Evolutionary conservation across 495 filamentous ascomycete genomes (phyloP).

Genomic region (Staphylotrichum tortipilum): DNA sequence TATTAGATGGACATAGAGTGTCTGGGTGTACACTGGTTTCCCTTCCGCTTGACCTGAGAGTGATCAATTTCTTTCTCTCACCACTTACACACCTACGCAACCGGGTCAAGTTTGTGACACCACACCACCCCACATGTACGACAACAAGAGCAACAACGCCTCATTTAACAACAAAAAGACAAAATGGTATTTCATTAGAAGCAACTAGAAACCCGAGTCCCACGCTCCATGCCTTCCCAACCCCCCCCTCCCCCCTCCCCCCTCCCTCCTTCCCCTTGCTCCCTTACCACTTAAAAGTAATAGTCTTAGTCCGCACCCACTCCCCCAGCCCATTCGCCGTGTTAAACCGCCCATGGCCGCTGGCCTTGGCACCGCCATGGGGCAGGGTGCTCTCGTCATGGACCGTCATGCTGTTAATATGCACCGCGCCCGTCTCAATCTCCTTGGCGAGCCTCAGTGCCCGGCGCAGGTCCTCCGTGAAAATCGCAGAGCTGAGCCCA

Average conservation of each 20-base stretch:
- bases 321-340: constrained; percentile 49
- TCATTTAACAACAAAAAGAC: background rate
- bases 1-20: no score
- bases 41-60: no score
- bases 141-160: no score
- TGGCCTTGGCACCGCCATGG: constrained; percentile 78
- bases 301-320: constrained; percentile 76
- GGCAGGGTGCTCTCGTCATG: constrained; percentile 75
- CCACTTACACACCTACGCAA: no score
- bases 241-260: no score
- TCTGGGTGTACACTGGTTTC: no score
- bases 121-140: no score
- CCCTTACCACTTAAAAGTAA: constrained; percentile 59
- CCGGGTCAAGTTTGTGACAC: no score
- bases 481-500: constrained; percentile 78
- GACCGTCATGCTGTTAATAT: constrained; percentile 79
- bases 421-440: constrained; percentile 76
- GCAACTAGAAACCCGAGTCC: no score
- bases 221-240: no score
- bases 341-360: constrained; percentile 66
- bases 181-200: constrained; percentile 4
- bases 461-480: constrained; percentile 67
- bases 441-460: constrained; percentile 66
- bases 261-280: no score
- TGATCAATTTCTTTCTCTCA: no score